These are phyloP conservation scores for Barnettozyma californica DNA, from an alignment of 805 yeast genomes.

Conservation along the genomic window DNA sequence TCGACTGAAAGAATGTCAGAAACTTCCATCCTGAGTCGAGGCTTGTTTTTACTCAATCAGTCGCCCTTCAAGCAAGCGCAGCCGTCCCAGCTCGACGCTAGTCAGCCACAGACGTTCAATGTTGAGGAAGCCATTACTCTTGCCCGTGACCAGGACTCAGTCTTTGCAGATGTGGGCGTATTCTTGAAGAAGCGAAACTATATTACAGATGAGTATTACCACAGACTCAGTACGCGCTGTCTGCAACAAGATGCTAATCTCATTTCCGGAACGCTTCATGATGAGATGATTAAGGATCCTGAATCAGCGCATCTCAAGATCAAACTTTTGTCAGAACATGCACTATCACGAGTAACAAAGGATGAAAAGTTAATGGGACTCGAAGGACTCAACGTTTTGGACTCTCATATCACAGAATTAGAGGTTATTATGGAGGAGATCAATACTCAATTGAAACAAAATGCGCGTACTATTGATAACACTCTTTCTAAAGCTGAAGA, in stretches of 20 bases:
- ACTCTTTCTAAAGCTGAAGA: conserved; percentile 1
- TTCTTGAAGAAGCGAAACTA: conserved; percentile 4
- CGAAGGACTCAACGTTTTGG: conserved; percentile 10
- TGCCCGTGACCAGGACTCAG: conserved; percentile 1
- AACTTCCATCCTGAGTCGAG: conserved; percentile 3
- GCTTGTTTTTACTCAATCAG: conserved; percentile 9
- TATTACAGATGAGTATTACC: conserved; percentile 1
- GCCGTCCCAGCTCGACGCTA: conserved; percentile 7
- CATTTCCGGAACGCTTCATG: conserved; percentile 10
- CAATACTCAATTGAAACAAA: conserved; percentile 12
- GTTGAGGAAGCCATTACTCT: conserved; percentile 4
- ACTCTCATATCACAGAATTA: conserved; percentile 7
- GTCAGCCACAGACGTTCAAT: conserved; percentile 1
- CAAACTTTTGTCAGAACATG: conserved; percentile 19
- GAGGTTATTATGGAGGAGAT: conserved; percentile 15
- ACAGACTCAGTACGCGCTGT: not conserved
- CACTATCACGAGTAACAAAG: conserved; percentile 12
- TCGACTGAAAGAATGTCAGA: conserved; percentile 5
- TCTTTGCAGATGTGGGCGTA: conserved; percentile 15
- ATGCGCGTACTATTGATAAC: conserved; percentile 8
- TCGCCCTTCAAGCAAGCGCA: conserved; percentile 21
- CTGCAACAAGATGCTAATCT: conserved; percentile 1
- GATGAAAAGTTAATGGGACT: conserved; percentile 12
- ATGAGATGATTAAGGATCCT: conserved; percentile 12
- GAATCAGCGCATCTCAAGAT: conserved; percentile 15